Conservation (phyloP, 106 monocot species). For the Dactylorhiza incarnata region DNA sequence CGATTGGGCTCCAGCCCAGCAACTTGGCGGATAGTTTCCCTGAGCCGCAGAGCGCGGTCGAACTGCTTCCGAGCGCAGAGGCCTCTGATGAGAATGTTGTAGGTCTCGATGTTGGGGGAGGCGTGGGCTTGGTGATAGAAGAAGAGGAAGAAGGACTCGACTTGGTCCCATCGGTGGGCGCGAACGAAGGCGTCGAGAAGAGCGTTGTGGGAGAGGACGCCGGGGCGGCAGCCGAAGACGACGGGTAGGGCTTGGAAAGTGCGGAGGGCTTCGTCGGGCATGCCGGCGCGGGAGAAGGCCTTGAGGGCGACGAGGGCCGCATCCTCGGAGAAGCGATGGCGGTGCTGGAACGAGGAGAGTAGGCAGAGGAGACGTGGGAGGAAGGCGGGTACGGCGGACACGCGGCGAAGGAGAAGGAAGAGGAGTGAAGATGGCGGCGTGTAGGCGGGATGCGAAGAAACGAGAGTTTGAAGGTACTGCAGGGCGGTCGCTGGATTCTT, state of each 20-base stretch:
- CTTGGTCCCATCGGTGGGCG: slow-evolving; percentile 41
- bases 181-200: slow-evolving; percentile 91
- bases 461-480: slow-evolving; percentile 49
- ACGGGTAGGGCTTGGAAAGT: slow-evolving; percentile 36
- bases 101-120: slow-evolving; percentile 63
- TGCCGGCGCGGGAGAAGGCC: slow-evolving; percentile 62
- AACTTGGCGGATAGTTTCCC: slow-evolving; percentile 8
- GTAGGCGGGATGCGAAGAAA: slow-evolving; percentile 26
- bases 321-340: slow-evolving; percentile 58
- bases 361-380: slow-evolving; percentile 63
- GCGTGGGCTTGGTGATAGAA: slow-evolving; percentile 24
- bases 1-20: slow-evolving; percentile 32
- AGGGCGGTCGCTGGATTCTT: slow-evolving; percentile 52
- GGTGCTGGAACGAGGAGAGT: slow-evolving; percentile 30
- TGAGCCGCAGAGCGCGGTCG: slow-evolving; percentile 25
- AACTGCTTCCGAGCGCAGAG: slow-evolving; percentile 30
- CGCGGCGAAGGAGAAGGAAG: slow-evolving; percentile 57
- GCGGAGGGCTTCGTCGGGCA: slow-evolving; percentile 67
- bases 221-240: slow-evolving; percentile 49
- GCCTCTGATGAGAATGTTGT: slow-evolving; percentile 73
- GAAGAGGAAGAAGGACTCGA: slow-evolving; percentile 62
- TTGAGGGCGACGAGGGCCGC: slow-evolving; percentile 66
- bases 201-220: slow-evolving; percentile 80
- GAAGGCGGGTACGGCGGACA: slow-evolving; percentile 41
- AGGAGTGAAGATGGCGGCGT: slow-evolving; percentile 53